phyloP scores from a whole-genome alignment of 345 rosid genomes.

The Cochlearia excelsa region DNA sequence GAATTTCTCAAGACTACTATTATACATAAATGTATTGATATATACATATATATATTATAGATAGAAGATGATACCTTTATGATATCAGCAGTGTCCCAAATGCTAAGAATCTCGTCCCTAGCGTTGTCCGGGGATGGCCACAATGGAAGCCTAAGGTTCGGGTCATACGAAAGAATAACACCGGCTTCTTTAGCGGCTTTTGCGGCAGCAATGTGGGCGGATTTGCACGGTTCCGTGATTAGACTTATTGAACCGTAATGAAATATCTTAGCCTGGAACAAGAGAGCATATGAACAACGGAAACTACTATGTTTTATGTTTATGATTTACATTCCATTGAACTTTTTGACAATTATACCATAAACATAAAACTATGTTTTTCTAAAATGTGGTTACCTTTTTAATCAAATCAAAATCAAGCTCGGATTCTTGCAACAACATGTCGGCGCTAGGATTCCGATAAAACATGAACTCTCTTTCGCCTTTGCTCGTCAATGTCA shows the following conservation, averaged over 20 bases:
- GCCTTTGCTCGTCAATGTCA: conserved; percentile 78
- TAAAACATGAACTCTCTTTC: conserved; percentile 98
- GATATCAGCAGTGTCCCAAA: conserved; percentile 86
- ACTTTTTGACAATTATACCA: too few relatives aligned
- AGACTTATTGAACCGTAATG: conserved; percentile 98
- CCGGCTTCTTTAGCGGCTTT: conserved; percentile 96
- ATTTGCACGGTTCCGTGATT: conserved; percentile 91
- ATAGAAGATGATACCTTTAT: conserved; percentile 52
- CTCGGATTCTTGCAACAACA: conserved; percentile 79
- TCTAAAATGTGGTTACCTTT: conserved; percentile 47
- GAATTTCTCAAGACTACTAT: neutral
- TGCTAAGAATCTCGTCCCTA: conserved; percentile 75
- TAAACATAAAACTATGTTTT: too few relatives aligned
- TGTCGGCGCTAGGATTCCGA: conserved; percentile 96
- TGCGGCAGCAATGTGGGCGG: conserved; percentile 89
- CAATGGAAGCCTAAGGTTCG: conserved; percentile 90
- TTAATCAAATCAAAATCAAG: conserved; percentile 75
- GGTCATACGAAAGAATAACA: conserved; percentile 77
- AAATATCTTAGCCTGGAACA: conserved; percentile 77
- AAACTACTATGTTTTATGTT: neutral
- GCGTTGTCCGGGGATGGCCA: conserved; percentile 90
- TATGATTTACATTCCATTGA: too few relatives aligned
- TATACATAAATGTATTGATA: conserved; percentile 2
- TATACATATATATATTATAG: neutral
- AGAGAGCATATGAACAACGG: neutral